Percentiles rank a stretch among this genome's conserved stretches.
Evolutionary conservation across 805 yeast genomes (phyloP).

Genomic region (Candida arabinofermentans): DNA sequence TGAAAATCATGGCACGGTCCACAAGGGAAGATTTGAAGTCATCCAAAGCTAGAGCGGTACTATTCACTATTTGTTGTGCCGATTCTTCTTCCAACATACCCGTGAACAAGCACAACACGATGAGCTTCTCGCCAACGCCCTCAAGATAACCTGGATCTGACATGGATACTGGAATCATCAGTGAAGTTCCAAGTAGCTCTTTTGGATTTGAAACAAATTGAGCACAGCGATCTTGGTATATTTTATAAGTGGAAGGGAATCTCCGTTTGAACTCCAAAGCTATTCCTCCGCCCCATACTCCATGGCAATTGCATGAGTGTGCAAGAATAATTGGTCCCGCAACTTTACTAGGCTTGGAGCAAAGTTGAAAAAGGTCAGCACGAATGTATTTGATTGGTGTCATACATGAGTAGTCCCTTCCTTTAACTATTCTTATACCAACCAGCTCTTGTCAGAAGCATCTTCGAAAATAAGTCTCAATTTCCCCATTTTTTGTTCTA

Average conservation of each 20-base stretch:
- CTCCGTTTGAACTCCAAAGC: slow-evolving; percentile 52
- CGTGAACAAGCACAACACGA: slow-evolving; percentile 71
- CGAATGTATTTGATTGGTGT: slow-evolving; percentile 37
- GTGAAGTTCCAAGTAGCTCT: slow-evolving; percentile 51
- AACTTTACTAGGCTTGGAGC: slow-evolving; percentile 16
- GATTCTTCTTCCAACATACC: slow-evolving; percentile 51
- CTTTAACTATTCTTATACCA: too few relatives aligned
- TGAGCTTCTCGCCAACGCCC: slow-evolving; percentile 20
- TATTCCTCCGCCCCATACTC: slow-evolving; percentile 84
- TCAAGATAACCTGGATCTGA: slow-evolving; percentile 32
- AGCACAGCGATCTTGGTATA: slow-evolving; percentile 44
- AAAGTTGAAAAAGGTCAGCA: slow-evolving; percentile 52
- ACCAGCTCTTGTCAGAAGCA: too few relatives aligned
- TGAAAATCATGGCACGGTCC: slow-evolving; percentile 8
- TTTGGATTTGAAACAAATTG: slow-evolving; percentile 17
- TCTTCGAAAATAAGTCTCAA: too few relatives aligned
- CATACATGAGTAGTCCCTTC: too few relatives aligned
- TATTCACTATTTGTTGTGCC: slow-evolving; percentile 41
- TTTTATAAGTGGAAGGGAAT: slow-evolving; percentile 54
- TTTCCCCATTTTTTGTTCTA: too few relatives aligned
- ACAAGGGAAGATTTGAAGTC: slow-evolving; percentile 41
- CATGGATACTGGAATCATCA: slow-evolving; percentile 36
- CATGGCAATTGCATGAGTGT: slow-evolving; percentile 78
- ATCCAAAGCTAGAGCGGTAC: slow-evolving; percentile 47
- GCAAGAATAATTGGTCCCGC: slow-evolving; percentile 46